Evolutionary conservation across 2,329 filamentous ascomycete species (phyloP), one percentile per base, ranked within the genome.

Genomic region (Pseudogymnoascus sp.): DNA sequence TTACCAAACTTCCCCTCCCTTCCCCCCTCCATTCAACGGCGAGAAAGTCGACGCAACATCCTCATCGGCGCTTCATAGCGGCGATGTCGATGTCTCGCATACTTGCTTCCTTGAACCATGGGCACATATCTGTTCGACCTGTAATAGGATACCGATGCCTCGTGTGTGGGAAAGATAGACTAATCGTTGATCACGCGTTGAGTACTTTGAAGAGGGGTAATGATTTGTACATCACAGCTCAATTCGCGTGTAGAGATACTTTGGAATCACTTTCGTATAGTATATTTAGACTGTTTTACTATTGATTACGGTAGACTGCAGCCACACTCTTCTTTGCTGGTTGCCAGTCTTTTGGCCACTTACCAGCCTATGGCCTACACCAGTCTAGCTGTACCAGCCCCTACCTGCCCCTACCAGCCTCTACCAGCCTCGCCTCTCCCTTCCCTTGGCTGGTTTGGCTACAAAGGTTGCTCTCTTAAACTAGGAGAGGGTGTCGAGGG

Each of bases 131-230:
- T 30, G 5, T n/a, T 30, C 45, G 26, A 9, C 26, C 26, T 52
- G 45, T 30, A 18, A 52, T 52, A 52, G 45, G 45, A 52, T 52
- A 30, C 39, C 45, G 18, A 13, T 52, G 9, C 7, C 15, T 23
- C 18, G 23, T 26, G 45, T 52, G 45, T 52, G 45, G 45, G n/a
- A 52, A 30, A 52, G 5, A 30, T 5, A 15, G 45, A 26, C 45
- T 52, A 30, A 52, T 23, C 45, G 45, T 52, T 52, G 45, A 52
- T 52, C 45, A 52, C 45, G 45, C 45, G 45, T 52, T 33, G 26
- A n/a, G 28, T 52, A 52, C 45, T 30, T 52, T 8, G 45, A 52
- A 52, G 45, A 52, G 45, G 45, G 45, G 45, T 52, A 52, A 52
- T 5, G n/a, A 5, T 9, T 30, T 52, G 45, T 52, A 52, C 3